Percentiles rank a stretch among this genome's conserved stretches.
phyloP scores from a whole-genome alignment of 1,284 basidiomycete species.

The Ceratobasidium sp. region DNA sequence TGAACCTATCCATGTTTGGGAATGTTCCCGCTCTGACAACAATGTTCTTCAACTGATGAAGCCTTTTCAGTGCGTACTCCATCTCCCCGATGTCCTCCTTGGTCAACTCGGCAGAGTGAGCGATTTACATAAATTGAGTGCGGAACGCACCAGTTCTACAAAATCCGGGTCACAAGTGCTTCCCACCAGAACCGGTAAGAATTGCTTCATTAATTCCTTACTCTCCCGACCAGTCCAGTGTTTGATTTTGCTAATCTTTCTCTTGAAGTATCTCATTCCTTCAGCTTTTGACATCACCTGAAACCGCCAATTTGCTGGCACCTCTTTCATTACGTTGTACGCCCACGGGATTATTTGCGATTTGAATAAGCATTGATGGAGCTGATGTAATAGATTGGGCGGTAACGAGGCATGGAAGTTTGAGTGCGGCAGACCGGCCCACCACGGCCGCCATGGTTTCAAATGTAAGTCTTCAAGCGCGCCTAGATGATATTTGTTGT shows the following conservation, averaged over 20 bases:
- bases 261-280: conserved; percentile 25
- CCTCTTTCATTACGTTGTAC: neutral
- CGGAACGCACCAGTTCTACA: conserved; percentile 14
- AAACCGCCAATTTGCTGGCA: conserved; percentile 36
- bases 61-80: conserved; percentile 18
- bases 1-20: neutral
- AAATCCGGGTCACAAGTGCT: conserved; percentile 24
- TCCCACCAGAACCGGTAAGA: conserved; percentile 3
- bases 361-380: conserved; percentile 57
- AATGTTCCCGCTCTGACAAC: neutral
- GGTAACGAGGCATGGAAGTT: conserved; percentile 53
- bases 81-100: conserved; percentile 11
- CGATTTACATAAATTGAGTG: conserved; percentile 9
- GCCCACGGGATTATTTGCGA: conserved; percentile 52
- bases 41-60: neutral
- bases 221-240: conserved; percentile 56
- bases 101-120: neutral
- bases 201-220: conserved; percentile 56
- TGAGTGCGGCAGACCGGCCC: conserved; percentile 48
- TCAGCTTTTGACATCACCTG: conserved; percentile 23
- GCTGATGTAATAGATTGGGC: conserved; percentile 56
- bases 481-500: no score
- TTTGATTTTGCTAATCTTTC: conserved; percentile 49
- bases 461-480: no score
- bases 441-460: no score